phyloP scores from a whole-genome alignment of 345 rosid genomes.

The Eucalyptus paniculata region DNA sequence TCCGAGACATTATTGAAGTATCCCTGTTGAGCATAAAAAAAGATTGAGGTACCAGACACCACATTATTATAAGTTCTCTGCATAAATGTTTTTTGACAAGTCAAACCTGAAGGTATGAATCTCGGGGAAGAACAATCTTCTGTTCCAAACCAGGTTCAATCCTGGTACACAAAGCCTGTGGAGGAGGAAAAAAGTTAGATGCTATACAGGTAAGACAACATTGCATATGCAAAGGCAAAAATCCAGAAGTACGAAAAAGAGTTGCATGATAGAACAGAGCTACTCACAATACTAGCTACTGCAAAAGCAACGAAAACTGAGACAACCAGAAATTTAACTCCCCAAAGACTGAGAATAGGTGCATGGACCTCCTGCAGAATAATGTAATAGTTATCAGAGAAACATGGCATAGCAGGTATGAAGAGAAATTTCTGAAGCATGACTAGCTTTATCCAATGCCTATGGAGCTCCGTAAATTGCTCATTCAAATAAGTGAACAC shows the following conservation, averaged over 20 bases:
- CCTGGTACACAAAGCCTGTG: conserved; percentile 79
- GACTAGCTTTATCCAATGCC: neutral
- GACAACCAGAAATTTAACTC: conserved; percentile 63
- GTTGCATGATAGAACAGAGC: neutral
- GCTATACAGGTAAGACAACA: neutral
- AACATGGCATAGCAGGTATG: neutral
- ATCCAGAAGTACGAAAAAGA: neutral
- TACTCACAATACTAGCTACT: conserved; percentile 81
- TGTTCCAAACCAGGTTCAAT: conserved; percentile 94
- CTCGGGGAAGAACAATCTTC: conserved; percentile 89
- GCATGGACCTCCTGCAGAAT: conserved; percentile 72
- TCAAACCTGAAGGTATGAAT: conserved; percentile 94
- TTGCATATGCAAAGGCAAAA: neutral
- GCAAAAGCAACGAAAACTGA: conserved; percentile 65
- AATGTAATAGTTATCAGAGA: neutral
- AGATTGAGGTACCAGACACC: neutral
- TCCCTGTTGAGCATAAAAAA: conserved; percentile 37
- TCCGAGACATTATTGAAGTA: conserved; percentile 73
- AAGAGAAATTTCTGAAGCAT: neutral
- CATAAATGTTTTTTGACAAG: neutral
- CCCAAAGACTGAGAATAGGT: conserved; percentile 70
- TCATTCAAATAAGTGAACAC: neutral
- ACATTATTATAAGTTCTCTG: neutral
- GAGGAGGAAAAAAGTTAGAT: neutral
- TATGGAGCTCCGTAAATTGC: neutral